These are phyloP conservation scores for Rhytidhysteron rufulum DNA, from an alignment of 2,329 filamentous ascomycete species.

Conservation along the genomic window DNA sequence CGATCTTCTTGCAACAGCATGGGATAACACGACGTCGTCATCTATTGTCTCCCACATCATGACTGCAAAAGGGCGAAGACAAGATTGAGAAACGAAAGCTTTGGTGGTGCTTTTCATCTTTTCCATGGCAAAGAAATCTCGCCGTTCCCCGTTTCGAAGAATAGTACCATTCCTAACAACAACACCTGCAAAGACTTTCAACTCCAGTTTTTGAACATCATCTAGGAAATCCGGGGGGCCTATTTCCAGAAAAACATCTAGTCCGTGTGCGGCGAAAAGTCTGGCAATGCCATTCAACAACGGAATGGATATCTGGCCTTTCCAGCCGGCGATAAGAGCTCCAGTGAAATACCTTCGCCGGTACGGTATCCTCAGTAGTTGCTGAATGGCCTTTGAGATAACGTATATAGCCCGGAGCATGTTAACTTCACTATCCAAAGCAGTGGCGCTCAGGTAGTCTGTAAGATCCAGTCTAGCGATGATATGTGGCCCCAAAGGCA, in stretches of 20 bases:
- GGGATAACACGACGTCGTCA: constrained; percentile 28
- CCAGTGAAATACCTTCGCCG: constrained; percentile 28
- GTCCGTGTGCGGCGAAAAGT: constrained; percentile 25
- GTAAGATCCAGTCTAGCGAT: constrained; percentile 29
- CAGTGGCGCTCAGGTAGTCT: constrained; percentile 16
- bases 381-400: constrained; percentile 20
- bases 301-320: constrained; percentile 21
- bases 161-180: constrained; percentile 35
- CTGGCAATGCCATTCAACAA: constrained; percentile 28
- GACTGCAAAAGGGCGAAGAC: constrained; percentile 29
- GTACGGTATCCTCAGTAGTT: constrained; percentile 20
- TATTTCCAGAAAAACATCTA: constrained; percentile 32
- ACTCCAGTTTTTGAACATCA: constrained; percentile 17
- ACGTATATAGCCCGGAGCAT: constrained; percentile 22
- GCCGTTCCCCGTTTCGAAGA: constrained; percentile 27
- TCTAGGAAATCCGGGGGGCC: constrained; percentile 31
- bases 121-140: constrained; percentile 37
- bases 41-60: constrained; percentile 39
- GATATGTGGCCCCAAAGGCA: constrained; percentile 25
- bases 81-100: constrained; percentile 34
- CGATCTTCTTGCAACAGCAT: constrained; percentile 31
- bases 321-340: constrained; percentile 31
- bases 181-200: constrained; percentile 25
- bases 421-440: constrained; percentile 20
- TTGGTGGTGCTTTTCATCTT: constrained; percentile 37